Base-by-base conservation (phyloP, 2,329 filamentous ascomycete species). In the Xylaria sp. region DNA sequence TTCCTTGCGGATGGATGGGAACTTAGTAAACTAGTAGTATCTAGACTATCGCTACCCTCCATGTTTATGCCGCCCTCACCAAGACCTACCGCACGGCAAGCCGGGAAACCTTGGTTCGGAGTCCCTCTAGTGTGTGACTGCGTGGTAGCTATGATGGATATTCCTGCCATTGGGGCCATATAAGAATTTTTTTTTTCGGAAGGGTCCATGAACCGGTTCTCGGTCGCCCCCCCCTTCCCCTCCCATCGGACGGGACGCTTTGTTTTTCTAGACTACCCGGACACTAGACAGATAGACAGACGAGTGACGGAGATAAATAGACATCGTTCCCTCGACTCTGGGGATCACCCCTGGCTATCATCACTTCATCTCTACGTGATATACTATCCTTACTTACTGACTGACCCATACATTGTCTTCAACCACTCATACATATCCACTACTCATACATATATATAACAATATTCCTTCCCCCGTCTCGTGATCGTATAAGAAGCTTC, bases 151-250 rank as follows among this genome's bases (percentile, higher is more conserved):
- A 30, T 30, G 23, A 30, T 30, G 5, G 4, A 5, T 30, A 30
- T 30, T 30, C 23, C 23, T 30, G 23, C 23, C 23, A 30, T 30
- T 30, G 23, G 23, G 23, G 16, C 16, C 23, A 30, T 30, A 30
- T 30, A 30, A 4, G 5, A 4, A 30, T 30, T 30, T 16, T 30
- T 30, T 30, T 23, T 30, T 30, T 30, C 23, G 23, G 23, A 30
- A 30, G 23, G 23, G 23, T 5, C 23, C 23, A 30, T 30, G 23
- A 30, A 30, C 23, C 62, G 62, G 62, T 59, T 64, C 58, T 64
- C 62, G 62, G 62, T 5, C 30, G 37, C 13, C 23, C 23, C 23
- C 23, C 23, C 5, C 23, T n/a, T n/a, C n/a, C 23, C 23, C 23
- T 30, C 4, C 23, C 23, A 30, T 30, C 23, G 23, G 23, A 30